Base-by-base conservation (phyloP, 2,329 filamentous ascomycete species). In the Arthrobotrys sinensis region DNA sequence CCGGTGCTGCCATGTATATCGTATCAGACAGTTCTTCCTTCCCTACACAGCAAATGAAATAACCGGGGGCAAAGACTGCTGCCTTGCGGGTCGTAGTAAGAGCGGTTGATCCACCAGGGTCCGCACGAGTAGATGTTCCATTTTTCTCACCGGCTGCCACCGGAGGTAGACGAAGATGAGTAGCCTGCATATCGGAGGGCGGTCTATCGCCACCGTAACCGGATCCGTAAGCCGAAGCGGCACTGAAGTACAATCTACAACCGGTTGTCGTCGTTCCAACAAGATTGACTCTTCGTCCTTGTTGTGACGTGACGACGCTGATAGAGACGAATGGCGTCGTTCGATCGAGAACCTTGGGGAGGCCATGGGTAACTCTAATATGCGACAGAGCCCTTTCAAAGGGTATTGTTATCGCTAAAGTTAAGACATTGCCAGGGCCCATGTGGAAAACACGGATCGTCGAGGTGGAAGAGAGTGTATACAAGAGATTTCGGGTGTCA, bases 161-260 rank as follows among this genome's bases (percentile, higher is more conserved):
- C 0, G 96, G 96, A 0, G 96, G 96, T 76, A 97, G 97, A 83
- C 96, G 96, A 84, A 99, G 93, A 82, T 97, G 96, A 81, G 96
- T 92, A n/a, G 97, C 90, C 84, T 97, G 94, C 93, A 99, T 97
- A 85, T 93, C 97, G 81, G 93, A 94, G 0, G 96, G 94, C 0
- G 92, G 90, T 5, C 80, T 70, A 62, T 71, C 73, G 21, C 45
- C 57, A 16, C 65, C 71, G 16, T 80, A 80, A 12, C 73, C 68
- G 14, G 81, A 81, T 12, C 78, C 80, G 66, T 81, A 82, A 46
- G 81, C 81, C 3, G 81, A 82, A 50, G 81, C 80, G 4, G 95
- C 93, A 83, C 94, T 98, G 67, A 99, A 88, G 83, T 96, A 98
- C 3, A 99, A 89, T 21, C 96, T 90, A 83, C 94, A 97, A 19